Evolutionary conservation across 2,329 filamentous ascomycete species (phyloP), one percentile per base, ranked within the genome.

Genomic region (Diaporthe sp.): DNA sequence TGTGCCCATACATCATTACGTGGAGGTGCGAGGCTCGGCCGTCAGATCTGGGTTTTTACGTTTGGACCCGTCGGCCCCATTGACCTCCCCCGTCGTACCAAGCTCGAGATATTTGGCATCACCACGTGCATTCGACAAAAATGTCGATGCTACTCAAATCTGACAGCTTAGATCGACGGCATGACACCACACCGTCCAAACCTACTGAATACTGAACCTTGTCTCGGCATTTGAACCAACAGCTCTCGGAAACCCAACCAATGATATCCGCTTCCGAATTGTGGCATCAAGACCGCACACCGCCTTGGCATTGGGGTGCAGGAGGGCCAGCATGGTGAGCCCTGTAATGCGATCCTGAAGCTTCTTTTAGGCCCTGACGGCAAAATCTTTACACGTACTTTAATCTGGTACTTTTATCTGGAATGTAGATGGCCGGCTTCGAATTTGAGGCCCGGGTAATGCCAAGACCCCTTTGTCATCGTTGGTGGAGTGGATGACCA

Each of bases 291-390:
- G 7, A 30, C 47, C n/a, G 22, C n/a, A 25, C n/a, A 28, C 17
- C n/a, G 64, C 35, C 64, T 68, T 68, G 64, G 64, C 64, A 28
- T 54, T 54, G 64, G 64, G 47, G n/a, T 68, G 47, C 33, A 54
- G 64, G 3, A 54, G 4, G 10, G n/a, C 28, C 28, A 25, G 60
- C 61, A 50, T 17, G 64, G 64, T 67, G 45, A 52, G 30, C 30
- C 64, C 30, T 40, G 30, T 22, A 28, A 38, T 25, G 64, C 22
- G 12, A 47, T 7, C 33, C 55, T 17, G 55, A 38, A 25, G 9
- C 10, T n/a, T 64, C 9, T 13, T 3, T 0, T 33, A 6, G 12
- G 0, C 17, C 4, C 28, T 19, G 3, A 64, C 25, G 40, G 28
- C 17, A 35, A 2, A 58, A 22, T 22, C 6, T 58, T 38, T n/a